These are phyloP conservation scores for Euryodendron excelsum DNA, from an alignment of 148 eudicot species.

Conservation along the genomic window DNA sequence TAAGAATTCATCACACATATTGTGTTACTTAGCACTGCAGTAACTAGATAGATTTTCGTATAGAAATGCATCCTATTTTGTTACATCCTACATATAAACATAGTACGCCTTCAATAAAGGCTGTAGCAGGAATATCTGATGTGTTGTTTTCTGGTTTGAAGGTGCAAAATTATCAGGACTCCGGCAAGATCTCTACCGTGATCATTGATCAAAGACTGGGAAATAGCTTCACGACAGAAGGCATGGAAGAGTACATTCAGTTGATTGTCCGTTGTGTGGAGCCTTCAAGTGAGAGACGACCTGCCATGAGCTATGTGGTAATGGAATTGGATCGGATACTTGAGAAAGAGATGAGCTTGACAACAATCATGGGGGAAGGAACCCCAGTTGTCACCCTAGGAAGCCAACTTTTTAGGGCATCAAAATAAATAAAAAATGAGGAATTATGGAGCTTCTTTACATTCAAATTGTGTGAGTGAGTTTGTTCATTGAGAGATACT, in stretches of 20 bases:
- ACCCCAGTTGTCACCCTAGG: conserved; percentile 95
- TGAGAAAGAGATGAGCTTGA: conserved; percentile 93
- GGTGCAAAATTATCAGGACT: conserved; percentile 75
- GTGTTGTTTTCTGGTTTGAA: conserved; percentile 17
- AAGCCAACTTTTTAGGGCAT: conserved; percentile 90
- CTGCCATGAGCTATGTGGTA: conserved; percentile 60
- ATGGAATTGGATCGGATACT: conserved; percentile 85
- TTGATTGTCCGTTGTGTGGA: conserved; percentile 69
- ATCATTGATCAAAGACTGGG: conserved; percentile 77
- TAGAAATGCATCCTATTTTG: background rate
- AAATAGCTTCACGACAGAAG: conserved; percentile 77
- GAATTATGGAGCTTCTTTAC: conserved; percentile 14
- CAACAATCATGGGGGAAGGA: conserved; percentile 93
- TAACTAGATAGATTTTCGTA: background rate
- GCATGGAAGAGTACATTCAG: conserved; percentile 86
- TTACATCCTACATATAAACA: background rate
- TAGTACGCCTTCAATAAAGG: background rate
- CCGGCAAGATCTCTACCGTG: conserved; percentile 54
- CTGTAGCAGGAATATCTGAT: background rate
- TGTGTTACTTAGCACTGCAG: background rate
- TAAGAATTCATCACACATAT: background rate
- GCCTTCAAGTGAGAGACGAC: conserved; percentile 73
- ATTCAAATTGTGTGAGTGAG: conserved; percentile 10
- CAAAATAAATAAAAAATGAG: conserved; percentile 34
- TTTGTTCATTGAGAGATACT: conserved; percentile 40